These are phyloP conservation scores for Cryphonectria japonica DNA, from an alignment of 2,329 filamentous ascomycete species.

Conservation along the genomic window DNA sequence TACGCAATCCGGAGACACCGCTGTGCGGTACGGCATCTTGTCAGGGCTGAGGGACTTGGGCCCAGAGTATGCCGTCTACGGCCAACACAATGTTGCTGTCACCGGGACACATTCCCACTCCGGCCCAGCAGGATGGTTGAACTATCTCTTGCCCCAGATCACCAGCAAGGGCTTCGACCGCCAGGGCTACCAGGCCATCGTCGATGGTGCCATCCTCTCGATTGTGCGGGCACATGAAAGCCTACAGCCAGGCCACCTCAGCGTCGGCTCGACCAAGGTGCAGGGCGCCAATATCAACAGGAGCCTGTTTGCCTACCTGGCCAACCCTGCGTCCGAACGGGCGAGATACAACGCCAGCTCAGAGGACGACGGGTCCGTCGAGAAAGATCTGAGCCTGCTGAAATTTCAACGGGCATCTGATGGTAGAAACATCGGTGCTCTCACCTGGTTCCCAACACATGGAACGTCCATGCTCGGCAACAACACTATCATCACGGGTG, in stretches of 20 bases:
- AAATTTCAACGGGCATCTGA: conserved; percentile 77
- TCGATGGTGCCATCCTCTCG: conserved; percentile 79
- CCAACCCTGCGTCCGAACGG: conserved; percentile 80
- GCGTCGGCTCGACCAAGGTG: conserved; percentile 70
- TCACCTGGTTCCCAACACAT: conserved; percentile 93
- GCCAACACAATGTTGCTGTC: conserved; percentile 80
- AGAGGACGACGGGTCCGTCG: conserved; percentile 59
- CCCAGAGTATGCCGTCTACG: conserved; percentile 73
- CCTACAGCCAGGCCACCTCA: conserved; percentile 67
- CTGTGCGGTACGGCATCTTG: conserved; percentile 80
- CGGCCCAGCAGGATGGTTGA: conserved; percentile 88
- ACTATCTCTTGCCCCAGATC: conserved; percentile 88
- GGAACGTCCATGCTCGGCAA: conserved; percentile 90
- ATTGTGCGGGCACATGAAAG: conserved; percentile 80
- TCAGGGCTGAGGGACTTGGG: conserved; percentile 71
- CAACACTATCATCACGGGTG: conserved; percentile 88
- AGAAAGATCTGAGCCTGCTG: conserved; percentile 78
- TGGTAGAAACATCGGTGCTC: conserved; percentile 74
- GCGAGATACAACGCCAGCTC: conserved; percentile 62
- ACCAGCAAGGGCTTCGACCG: conserved; percentile 84
- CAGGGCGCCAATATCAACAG: conserved; percentile 84
- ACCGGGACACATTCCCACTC: conserved; percentile 91
- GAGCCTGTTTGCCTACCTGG: conserved; percentile 84
- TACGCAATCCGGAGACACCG: conserved; percentile 83
- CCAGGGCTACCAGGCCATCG: conserved; percentile 84